Percentiles rank a stretch among this genome's conserved stretches.
These are phyloP conservation scores for Tieghemostelium lacteum DNA, from an alignment of 78 protist genomes.

Conservation along the genomic window DNA sequence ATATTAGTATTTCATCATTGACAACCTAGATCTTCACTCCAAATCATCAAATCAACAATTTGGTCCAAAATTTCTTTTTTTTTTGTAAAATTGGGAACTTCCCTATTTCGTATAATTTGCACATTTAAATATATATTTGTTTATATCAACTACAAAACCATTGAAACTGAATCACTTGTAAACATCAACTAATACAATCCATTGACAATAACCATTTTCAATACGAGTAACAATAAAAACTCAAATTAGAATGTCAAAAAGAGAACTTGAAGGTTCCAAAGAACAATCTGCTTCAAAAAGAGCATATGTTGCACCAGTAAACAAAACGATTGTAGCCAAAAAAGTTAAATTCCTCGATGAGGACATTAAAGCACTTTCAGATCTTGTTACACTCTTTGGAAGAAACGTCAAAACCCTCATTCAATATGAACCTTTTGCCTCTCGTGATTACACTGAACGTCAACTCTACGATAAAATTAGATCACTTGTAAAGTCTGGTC, in stretches of 20 bases:
- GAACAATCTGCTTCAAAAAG: background rate
- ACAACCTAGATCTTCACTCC: too few species aligned
- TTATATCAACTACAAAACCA: too few species aligned
- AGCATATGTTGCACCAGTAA: background rate
- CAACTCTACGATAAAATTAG: constrained; percentile 19
- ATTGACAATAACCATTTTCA: too few species aligned
- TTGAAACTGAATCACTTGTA: too few species aligned
- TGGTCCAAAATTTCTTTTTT: too few species aligned
- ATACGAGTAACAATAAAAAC: too few species aligned
- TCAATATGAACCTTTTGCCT: background rate
- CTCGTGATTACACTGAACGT: background rate
- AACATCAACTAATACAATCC: too few species aligned
- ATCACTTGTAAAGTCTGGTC: background rate
- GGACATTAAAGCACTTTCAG: constrained; percentile 3
- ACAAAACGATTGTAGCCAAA: background rate
- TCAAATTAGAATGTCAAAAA: background rate
- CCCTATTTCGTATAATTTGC: too few species aligned
- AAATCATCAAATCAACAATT: too few species aligned
- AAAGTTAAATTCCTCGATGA: constrained; percentile 10
- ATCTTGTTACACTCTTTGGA: constrained; percentile 13
- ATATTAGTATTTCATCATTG: too few species aligned
- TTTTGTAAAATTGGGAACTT: too few species aligned
- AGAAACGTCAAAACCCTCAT: background rate
- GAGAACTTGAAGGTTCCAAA: background rate
- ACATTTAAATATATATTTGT: too few species aligned